These are phyloP conservation scores for Pseudogymnoascus sp. DNA, from an alignment of 2,329 filamentous ascomycete genomes.

Conservation along the genomic window DNA sequence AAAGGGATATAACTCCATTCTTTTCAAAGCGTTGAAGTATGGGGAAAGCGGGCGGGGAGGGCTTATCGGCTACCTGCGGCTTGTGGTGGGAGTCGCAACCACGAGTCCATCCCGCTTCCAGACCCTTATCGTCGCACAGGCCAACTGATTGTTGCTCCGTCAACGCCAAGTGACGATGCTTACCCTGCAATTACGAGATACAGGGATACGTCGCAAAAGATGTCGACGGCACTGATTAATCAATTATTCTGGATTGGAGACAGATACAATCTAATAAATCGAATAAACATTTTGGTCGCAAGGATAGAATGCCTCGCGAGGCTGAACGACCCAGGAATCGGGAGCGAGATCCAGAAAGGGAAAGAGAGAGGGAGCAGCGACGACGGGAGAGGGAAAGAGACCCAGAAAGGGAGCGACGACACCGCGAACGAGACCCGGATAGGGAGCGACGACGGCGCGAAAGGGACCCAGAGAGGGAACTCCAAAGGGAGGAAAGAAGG, in stretches of 20 bases:
- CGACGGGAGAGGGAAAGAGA: conserved; percentile 14
- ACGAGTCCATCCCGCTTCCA: not conserved
- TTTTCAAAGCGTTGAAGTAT: conserved; percentile 1
- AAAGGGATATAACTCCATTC: not conserved
- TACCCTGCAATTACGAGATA: not conserved
- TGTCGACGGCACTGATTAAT: not conserved
- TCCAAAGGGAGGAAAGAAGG: not conserved
- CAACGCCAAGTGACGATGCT: not conserved
- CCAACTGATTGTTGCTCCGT: not conserved
- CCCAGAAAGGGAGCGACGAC: conserved; percentile 5
- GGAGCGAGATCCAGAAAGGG: conserved; percentile 16
- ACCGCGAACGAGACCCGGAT: not conserved
- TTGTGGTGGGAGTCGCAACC: not conserved
- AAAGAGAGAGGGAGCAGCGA: not conserved
- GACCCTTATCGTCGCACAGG: conserved; percentile 1
- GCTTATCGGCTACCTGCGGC: conserved; percentile 8
- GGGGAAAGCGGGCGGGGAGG: not conserved
- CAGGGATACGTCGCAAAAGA: not conserved
- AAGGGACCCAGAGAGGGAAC: not conserved
- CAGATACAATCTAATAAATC: not conserved
- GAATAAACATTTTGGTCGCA: not conserved
- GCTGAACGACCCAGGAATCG: conserved; percentile 19
- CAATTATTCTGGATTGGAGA: not conserved
- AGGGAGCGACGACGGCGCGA: not conserved
- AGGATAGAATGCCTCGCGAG: conserved; percentile 16